Conservation (phyloP, 2,329 filamentous ascomycete genomes). For the Amphichorda felina region DNA sequence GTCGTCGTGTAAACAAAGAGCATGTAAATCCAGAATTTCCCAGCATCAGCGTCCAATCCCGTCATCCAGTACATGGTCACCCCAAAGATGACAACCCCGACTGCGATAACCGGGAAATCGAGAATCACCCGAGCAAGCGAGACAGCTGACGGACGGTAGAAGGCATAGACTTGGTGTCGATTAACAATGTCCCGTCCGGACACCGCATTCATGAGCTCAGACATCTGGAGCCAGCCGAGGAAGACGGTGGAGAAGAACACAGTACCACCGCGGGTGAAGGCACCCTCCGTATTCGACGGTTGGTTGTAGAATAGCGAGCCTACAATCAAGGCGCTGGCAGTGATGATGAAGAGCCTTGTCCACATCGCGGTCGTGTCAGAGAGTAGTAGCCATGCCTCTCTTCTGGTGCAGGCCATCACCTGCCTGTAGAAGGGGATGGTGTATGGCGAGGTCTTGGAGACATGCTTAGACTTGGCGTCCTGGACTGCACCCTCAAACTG, state of each 20-base stretch:
- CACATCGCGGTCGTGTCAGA: conserved; percentile 65
- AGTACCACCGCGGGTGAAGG: conserved; percentile 41
- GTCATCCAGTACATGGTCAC: conserved; percentile 67
- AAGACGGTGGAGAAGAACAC: conserved; percentile 40
- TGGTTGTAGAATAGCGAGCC: conserved; percentile 69
- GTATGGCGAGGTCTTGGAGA: conserved; percentile 33
- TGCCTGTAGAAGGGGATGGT: conserved; percentile 65
- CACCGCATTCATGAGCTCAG: conserved; percentile 68
- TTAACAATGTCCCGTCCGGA: conserved; percentile 51
- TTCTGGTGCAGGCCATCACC: conserved; percentile 53
- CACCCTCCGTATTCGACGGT: conserved; percentile 43
- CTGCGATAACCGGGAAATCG: conserved; percentile 48
- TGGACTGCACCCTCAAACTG: conserved; percentile 56
- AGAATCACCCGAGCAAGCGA: conserved; percentile 39
- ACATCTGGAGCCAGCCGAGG: conserved; percentile 55
- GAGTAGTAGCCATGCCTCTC: conserved; percentile 53
- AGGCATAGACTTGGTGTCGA: conserved; percentile 34
- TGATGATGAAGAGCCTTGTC: conserved; percentile 70
- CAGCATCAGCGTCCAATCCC: conserved; percentile 50
- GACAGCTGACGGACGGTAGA: conserved; percentile 42
- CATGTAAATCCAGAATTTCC: conserved; percentile 55
- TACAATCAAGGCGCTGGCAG: conserved; percentile 63
- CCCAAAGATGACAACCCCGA: conserved; percentile 56
- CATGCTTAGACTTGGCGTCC: conserved; percentile 48
- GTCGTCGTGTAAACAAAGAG: conserved; percentile 46